These are phyloP conservation scores for Pseudopithomyces chartarum DNA, from an alignment of 2,329 filamentous ascomycete species.

Conservation along the genomic window DNA sequence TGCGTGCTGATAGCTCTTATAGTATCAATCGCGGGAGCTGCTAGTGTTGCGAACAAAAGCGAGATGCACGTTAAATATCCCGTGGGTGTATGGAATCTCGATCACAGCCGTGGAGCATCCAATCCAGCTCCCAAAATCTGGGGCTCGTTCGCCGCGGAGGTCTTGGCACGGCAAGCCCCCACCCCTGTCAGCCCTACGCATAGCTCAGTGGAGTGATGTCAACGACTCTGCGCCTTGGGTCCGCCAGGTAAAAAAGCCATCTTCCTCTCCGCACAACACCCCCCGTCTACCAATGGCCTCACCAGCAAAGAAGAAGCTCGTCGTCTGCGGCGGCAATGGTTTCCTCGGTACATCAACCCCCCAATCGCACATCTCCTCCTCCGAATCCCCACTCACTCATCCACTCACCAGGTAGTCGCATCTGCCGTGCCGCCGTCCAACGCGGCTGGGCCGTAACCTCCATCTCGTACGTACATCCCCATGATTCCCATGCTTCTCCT, in stretches of 20 bases:
- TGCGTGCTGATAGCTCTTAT: background rate
- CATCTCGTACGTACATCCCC: slow-evolving; percentile 69
- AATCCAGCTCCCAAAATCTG: background rate
- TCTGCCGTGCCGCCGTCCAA: slow-evolving; percentile 86
- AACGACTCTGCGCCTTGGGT: slow-evolving; percentile 28
- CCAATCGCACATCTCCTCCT: background rate
- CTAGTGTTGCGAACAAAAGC: background rate
- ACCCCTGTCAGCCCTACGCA: slow-evolving; percentile 18
- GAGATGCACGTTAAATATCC: background rate
- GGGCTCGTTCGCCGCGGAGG: slow-evolving; percentile 16
- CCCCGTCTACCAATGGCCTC: slow-evolving; percentile 57
- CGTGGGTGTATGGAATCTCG: background rate
- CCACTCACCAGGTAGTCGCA: slow-evolving; percentile 73
- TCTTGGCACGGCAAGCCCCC: slow-evolving; percentile 6
- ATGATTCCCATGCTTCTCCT: background rate
- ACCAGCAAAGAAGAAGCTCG: slow-evolving; percentile 73
- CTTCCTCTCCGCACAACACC: slow-evolving; percentile 12
- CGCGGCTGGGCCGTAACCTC: slow-evolving; percentile 92
- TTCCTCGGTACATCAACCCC: slow-evolving; percentile 69
- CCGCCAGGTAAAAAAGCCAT: background rate
- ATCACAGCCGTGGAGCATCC: background rate
- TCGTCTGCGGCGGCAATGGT: slow-evolving; percentile 92
- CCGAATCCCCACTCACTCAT: no score
- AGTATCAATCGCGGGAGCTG: background rate
- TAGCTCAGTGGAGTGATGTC: slow-evolving; percentile 36